Percentiles rank a stretch among this genome's conserved stretches.
Conservation (phyloP, 2,329 filamentous ascomycete genomes). For the Pseudonectria foliicola region DNA sequence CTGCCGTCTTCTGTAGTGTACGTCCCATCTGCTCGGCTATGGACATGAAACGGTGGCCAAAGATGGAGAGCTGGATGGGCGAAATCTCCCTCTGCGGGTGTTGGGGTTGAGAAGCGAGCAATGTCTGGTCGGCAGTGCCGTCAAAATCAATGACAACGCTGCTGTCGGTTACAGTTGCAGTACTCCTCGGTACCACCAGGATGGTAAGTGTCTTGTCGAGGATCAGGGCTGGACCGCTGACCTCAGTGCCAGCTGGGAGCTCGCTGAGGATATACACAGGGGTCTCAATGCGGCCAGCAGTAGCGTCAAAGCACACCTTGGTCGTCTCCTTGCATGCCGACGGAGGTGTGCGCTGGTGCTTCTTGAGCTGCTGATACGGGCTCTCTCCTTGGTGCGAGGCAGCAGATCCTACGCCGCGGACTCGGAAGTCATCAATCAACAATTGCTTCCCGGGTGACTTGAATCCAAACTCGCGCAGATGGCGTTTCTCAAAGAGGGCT, state of each 20-base stretch:
- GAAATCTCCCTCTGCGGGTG: slow-evolving; percentile 37
- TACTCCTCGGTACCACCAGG: slow-evolving; percentile 48
- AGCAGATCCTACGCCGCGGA: slow-evolving; percentile 28
- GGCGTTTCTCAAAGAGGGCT: slow-evolving; percentile 60
- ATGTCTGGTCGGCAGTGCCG: slow-evolving; percentile 1
- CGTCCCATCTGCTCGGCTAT: slow-evolving; percentile 80
- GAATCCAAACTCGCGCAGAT: slow-evolving; percentile 70
- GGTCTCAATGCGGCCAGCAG: slow-evolving; percentile 16
- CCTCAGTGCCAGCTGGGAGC: slow-evolving; percentile 7
- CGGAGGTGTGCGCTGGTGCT: slow-evolving; percentile 2
- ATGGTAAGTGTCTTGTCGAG: slow-evolving; percentile 68
- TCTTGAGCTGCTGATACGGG: slow-evolving; percentile 15
- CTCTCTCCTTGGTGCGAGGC: slow-evolving; percentile 11
- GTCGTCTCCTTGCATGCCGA: slow-evolving; percentile 6
- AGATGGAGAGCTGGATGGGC: slow-evolving; percentile 69
- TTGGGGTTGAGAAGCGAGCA: slow-evolving; percentile 3
- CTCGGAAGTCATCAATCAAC: slow-evolving; percentile 36
- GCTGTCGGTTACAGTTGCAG: slow-evolving; percentile 27
- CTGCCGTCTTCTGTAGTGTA: slow-evolving; percentile 70
- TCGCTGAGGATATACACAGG: slow-evolving; percentile 19
- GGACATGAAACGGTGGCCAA: slow-evolving; percentile 76
- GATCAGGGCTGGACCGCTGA: slow-evolving; percentile 40
- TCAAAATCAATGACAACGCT: slow-evolving; percentile 30
- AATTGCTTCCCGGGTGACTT: slow-evolving; percentile 31
- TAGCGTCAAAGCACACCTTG: slow-evolving; percentile 10